Base-by-base conservation (phyloP, 2,329 filamentous ascomycete species). In the Microthyrium microscopicum region DNA sequence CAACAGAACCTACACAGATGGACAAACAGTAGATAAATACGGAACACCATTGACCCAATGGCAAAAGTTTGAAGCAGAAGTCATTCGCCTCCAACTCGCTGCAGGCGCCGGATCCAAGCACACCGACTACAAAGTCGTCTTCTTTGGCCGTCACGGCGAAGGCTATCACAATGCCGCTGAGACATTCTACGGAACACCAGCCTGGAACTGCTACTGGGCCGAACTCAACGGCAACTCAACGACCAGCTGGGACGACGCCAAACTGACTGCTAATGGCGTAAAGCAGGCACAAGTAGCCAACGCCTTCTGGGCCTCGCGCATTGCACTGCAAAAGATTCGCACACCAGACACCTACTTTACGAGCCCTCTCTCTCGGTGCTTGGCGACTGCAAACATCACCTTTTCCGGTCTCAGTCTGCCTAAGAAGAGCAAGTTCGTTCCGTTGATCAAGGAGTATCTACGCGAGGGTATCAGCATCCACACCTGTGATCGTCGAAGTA, bases 101-200 rank as follows among this genome's bases (percentile, higher is more conserved):
- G 50, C 51, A 3, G 11, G 18, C 26, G 26, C 6, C 5, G 7
- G 8, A 7, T 46, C 46, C n/a, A 48, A 51, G 8, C 61, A 57
- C 31, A 61, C 64, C 8, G 55, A 60, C 20, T 81, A 78, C 57
- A 75, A 77, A 45, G 60, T 83, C 9, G 48, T 82, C 21, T 74
- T 74, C 51, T 60, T 79, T 49, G 75, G 68, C 26, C 70, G 77
- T 26, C 77, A 82, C 46, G 77, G 77, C 16, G 66, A 82, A 52
- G 77, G 77, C 4, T 58, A 57, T 39, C 68, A 75, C 50, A 76
- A 76, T 44, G 68, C 68, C 5, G 75, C 74, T 12, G 71, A 79
- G 51, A 57, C 59, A 20, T 75, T 61, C 49, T 80, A 77, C 42
- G 74, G 74, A 29, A 79, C 74, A 0, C 65, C 70, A 2, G 70